Conservation (phyloP, 1,284 basidiomycete genomes). For the Volvariella surrecta region DNA sequence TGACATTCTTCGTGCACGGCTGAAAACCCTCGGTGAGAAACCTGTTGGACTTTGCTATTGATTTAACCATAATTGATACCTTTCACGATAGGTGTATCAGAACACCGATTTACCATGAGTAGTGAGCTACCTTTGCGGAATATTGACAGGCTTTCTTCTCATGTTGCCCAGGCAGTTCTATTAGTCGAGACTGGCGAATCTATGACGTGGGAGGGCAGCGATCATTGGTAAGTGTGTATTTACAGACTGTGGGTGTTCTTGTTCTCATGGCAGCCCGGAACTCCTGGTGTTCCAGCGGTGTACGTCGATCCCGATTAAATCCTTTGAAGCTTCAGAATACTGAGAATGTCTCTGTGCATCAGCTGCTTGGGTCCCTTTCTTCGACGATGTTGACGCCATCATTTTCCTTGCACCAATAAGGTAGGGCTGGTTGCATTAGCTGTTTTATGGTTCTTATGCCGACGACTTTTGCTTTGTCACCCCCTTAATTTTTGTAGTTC, state of each 20-base stretch:
- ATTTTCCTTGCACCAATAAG: conserved; percentile 65
- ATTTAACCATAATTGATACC: conserved; percentile 5
- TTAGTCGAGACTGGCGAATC: conserved; percentile 30
- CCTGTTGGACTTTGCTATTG: conserved; percentile 1
- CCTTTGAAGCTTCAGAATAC: neutral
- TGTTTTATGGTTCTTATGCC: conserved; percentile 3
- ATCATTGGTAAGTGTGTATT: conserved; percentile 34
- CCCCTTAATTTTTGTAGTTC: conserved; percentile 26
- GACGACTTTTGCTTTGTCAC: neutral
- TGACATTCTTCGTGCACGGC: conserved; percentile 86
- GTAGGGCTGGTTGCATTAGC: conserved; percentile 13
- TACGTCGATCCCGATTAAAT: conserved; percentile 12
- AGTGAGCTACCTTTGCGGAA: conserved; percentile 8
- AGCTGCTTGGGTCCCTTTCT: conserved; percentile 68
- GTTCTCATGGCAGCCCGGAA: neutral
- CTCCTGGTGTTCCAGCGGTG: conserved; percentile 21
- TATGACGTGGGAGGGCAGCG: conserved; percentile 53
- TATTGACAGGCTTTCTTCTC: neutral
- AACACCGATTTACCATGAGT: conserved; percentile 36
- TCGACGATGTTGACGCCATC: conserved; percentile 60
- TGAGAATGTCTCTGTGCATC: conserved; percentile 7
- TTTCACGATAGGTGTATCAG: conserved; percentile 33
- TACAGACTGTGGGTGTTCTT: neutral
- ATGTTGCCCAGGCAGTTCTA: conserved; percentile 19
- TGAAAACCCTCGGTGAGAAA: conserved; percentile 76